A percentile compares a stretch with the other conserved stretches of the same genome.
These are phyloP conservation scores for Lenzites betulinus DNA, from an alignment of 768 basidiomycete genomes.

Conservation along the genomic window DNA sequence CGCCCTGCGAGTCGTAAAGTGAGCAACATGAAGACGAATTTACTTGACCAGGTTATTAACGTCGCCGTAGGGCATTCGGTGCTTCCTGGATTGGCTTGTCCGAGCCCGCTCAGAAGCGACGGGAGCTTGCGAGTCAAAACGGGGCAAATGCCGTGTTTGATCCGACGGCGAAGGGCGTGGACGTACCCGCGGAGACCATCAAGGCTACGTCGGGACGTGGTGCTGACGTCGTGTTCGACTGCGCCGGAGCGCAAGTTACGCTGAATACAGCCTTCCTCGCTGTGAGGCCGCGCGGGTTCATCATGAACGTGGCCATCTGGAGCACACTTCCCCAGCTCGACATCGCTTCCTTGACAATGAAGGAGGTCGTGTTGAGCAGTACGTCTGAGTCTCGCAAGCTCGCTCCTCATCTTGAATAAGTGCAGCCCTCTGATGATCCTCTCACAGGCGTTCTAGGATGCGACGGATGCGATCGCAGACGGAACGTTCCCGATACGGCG, in stretches of 20 bases:
- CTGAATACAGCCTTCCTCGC: slow-evolving; percentile 39
- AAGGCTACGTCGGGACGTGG: slow-evolving; percentile 36
- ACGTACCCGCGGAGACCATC: slow-evolving; percentile 32
- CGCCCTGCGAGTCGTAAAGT: slow-evolving; percentile 21
- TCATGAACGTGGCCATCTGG: slow-evolving; percentile 50
- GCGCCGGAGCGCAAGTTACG: slow-evolving; percentile 45
- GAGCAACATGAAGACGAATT: not conserved
- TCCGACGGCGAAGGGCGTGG: slow-evolving; percentile 28
- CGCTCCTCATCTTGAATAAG: too few species aligned
- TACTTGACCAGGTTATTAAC: too few species aligned
- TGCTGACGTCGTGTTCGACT: slow-evolving; percentile 50
- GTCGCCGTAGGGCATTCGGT: slow-evolving; percentile 23
- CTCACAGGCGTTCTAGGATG: too few species aligned
- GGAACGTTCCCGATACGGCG: too few species aligned
- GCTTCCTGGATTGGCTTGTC: slow-evolving; percentile 40
- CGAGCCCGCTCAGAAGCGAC: slow-evolving; percentile 43
- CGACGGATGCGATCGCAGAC: too few species aligned
- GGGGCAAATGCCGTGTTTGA: slow-evolving; percentile 43
- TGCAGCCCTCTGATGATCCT: too few species aligned
- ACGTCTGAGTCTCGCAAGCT: too few species aligned
- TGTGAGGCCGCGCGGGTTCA: slow-evolving; percentile 40
- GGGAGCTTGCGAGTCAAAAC: slow-evolving; percentile 38
- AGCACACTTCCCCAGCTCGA: slow-evolving; percentile 38
- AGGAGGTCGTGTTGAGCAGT: slow-evolving; percentile 45
- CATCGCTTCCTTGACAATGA: slow-evolving; percentile 38